Conservation (phyloP, 2,329 filamentous ascomycete species). For the Ceratocystis diversiconidia region DNA sequence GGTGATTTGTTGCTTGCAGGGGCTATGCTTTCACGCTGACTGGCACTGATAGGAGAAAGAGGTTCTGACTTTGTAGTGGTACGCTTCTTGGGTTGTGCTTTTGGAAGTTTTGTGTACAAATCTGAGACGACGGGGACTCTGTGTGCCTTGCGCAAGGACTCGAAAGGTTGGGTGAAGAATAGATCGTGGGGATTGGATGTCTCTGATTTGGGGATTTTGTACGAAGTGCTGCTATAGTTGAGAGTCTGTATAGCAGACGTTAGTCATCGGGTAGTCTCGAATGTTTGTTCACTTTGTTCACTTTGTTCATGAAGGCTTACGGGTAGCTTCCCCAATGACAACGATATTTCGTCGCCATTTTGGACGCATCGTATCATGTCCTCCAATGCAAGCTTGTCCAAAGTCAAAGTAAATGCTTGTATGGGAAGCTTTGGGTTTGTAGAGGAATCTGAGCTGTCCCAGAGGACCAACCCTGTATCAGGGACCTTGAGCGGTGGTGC, state of each 20-base stretch:
- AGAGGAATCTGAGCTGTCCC: conserved; percentile 36
- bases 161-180: conserved; percentile 39
- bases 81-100: conserved; percentile 9
- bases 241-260: conserved; percentile 31
- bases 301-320: conserved; percentile 32
- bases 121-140: conserved; percentile 38
- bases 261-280: not conserved
- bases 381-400: conserved; percentile 44
- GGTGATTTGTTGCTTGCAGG: conserved; percentile 23
- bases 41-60: not conserved
- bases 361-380: conserved; percentile 47
- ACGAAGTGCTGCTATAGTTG: conserved; percentile 37
- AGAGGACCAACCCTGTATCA: conserved; percentile 38
- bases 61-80: conserved; percentile 21
- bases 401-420: conserved; percentile 44
- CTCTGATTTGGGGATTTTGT: conserved; percentile 32
- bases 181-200: conserved; percentile 41
- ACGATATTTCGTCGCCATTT: conserved; percentile 40
- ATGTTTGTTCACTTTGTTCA: not conserved
- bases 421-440: conserved; percentile 31
- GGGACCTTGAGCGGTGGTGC: conserved; percentile 39
- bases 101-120: conserved; percentile 28
- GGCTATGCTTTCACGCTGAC: conserved; percentile 18
- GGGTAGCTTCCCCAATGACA: conserved; percentile 43
- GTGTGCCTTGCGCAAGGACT: conserved; percentile 33